Percentiles rank a stretch among this genome's conserved stretches.
Evolutionary conservation across 768 basidiomycete species (phyloP).

Genomic region (Boletus insuetus): DNA sequence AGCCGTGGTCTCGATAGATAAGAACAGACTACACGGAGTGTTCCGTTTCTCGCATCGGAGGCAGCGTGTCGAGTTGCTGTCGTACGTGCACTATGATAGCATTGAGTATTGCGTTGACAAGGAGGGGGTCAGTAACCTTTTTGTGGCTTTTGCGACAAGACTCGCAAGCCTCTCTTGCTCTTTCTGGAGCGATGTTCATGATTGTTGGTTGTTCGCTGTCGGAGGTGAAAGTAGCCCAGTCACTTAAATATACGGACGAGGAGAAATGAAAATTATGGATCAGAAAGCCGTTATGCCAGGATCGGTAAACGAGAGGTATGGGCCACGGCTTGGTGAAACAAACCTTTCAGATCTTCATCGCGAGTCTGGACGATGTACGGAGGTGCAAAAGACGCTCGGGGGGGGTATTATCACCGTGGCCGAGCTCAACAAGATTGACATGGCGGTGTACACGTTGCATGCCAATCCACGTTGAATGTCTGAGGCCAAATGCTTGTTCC

Average conservation of each 20-base stretch:
- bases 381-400: constrained; percentile 1
- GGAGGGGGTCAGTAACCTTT: constrained; percentile 10
- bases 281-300: constrained; percentile 8
- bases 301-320: constrained; percentile 4
- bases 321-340: constrained; percentile 1
- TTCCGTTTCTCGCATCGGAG: constrained; percentile 15
- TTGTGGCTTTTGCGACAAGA: constrained; percentile 27
- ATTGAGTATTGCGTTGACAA: not conserved
- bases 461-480: constrained; percentile 20
- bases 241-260: constrained; percentile 21
- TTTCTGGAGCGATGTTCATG: constrained; percentile 20
- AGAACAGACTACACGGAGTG: constrained; percentile 17
- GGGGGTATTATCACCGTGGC: not conserved
- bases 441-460: constrained; percentile 20
- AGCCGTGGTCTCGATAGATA: not conserved
- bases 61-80: constrained; percentile 10
- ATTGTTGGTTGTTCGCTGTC: constrained; percentile 2
- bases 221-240: not conserved
- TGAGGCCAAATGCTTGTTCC: not conserved
- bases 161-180: constrained; percentile 27
- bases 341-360: constrained; percentile 16
- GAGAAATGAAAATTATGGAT: constrained; percentile 11
- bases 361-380: constrained; percentile 2
- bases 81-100: constrained; percentile 17
- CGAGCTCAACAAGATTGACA: constrained; percentile 7